phyloP scores from a whole-genome alignment of 2,329 filamentous ascomycete genomes.

The Xylaria sp. region DNA sequence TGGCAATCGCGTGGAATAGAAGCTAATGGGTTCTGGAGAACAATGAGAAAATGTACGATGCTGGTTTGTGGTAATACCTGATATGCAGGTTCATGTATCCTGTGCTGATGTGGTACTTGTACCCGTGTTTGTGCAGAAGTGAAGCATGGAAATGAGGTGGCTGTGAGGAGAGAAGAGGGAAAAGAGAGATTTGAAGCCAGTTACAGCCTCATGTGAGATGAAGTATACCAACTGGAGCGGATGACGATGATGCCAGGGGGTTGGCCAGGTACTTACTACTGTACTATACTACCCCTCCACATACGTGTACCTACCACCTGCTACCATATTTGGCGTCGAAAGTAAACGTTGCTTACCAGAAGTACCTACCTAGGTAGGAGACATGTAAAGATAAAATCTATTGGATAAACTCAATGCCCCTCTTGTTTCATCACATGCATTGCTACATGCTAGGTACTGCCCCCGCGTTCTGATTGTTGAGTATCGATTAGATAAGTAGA shows the following conservation, averaged over 20 bases:
- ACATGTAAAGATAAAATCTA: no score
- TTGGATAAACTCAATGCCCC: no score
- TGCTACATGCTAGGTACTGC: no score
- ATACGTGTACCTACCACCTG: no score
- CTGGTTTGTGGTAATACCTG: neutral
- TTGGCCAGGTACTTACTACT: neutral
- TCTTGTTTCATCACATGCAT: no score
- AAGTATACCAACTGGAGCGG: neutral
- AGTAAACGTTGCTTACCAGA: no score
- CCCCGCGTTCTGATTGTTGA: no score
- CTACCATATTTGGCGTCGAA: neutral
- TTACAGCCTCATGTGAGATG: slow-evolving; percentile 14
- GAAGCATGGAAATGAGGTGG: neutral
- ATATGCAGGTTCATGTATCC: neutral
- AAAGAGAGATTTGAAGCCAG: slow-evolving; percentile 5
- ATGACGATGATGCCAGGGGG: slow-evolving; percentile 9
- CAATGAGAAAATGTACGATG: neutral
- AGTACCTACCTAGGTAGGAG: no score
- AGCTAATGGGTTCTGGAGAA: neutral
- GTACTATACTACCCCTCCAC: neutral
- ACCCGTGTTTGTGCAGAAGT: neutral
- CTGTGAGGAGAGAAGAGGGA: neutral
- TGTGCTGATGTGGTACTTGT: neutral
- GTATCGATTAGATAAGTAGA: no score
- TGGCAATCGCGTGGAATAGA: neutral